phyloP scores from a whole-genome alignment of 2,329 filamentous ascomycete genomes.

The Talaromyces amestolkiae region DNA sequence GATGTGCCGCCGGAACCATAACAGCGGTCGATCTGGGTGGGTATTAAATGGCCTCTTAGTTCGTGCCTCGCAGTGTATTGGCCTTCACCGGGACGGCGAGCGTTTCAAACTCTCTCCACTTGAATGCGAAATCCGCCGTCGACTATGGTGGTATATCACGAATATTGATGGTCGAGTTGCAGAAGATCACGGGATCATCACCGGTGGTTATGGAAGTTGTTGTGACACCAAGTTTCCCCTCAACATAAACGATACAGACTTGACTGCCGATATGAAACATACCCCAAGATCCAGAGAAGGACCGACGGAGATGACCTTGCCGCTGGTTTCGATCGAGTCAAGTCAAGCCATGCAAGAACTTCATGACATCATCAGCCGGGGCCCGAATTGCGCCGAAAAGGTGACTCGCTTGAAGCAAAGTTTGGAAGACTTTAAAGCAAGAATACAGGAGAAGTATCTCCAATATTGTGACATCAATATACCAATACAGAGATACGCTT shows the following conservation, averaged over 20 bases:
- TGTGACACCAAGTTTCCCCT: slow-evolving; percentile 37
- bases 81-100: slow-evolving; percentile 59
- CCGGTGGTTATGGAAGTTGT: slow-evolving; percentile 44
- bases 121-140: slow-evolving; percentile 58
- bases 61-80: slow-evolving; percentile 53
- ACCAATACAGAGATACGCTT: background rate
- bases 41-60: slow-evolving; percentile 53
- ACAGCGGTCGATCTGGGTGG: slow-evolving; percentile 38
- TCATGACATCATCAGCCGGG: background rate
- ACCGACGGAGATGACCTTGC: background rate
- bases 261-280: slow-evolving; percentile 16
- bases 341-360: background rate
- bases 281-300: background rate
- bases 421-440: background rate
- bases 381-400: background rate
- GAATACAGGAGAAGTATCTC: background rate
- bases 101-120: slow-evolving; percentile 54
- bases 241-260: slow-evolving; percentile 7
- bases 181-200: slow-evolving; percentile 58
- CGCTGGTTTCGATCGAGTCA: background rate
- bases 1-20: slow-evolving; percentile 26
- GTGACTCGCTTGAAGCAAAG: background rate
- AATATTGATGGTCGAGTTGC: slow-evolving; percentile 46
- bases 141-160: slow-evolving; percentile 58
- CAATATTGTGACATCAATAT: background rate